Evolutionary conservation across 768 basidiomycete species (phyloP).

Genomic region (Steccherinum ochraceum): DNA sequence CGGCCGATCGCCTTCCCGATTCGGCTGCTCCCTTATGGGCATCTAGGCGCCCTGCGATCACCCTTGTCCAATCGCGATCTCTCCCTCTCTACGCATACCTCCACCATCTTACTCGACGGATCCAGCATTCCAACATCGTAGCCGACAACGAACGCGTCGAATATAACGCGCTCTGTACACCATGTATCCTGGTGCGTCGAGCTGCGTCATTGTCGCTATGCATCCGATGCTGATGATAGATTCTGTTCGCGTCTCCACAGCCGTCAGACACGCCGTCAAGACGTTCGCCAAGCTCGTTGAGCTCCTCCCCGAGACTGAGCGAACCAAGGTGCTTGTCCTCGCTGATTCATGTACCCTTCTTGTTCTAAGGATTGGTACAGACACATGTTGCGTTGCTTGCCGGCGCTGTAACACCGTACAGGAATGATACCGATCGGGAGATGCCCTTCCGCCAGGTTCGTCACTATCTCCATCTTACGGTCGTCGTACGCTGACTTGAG

Average conservation of each 20-base stretch:
- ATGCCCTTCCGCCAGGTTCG: conserved; percentile 51
- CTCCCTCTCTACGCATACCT: no score
- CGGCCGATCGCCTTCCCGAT: no score
- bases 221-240: not conserved
- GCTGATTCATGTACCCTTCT: not conserved
- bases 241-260: conserved; percentile 24
- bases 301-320: conserved; percentile 43
- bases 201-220: not conserved
- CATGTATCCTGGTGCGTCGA: conserved; percentile 6
- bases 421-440: conserved; percentile 86
- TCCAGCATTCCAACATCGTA: no score
- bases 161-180: not conserved
- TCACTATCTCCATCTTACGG: not conserved
- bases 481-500: not conserved
- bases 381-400: conserved; percentile 65
- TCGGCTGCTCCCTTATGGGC: no score
- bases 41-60: no score
- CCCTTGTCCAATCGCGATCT: no score
- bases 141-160: no score
- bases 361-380: conserved; percentile 25
- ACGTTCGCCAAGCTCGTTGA: conserved; percentile 46
- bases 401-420: conserved; percentile 54
- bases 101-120: no score
- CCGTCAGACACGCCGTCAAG: conserved; percentile 45
- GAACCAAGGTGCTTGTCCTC: conserved; percentile 39